Evolutionary conservation across 2,329 filamentous ascomycete species (phyloP).

Genomic region (Amylocarpus encephaloides): DNA sequence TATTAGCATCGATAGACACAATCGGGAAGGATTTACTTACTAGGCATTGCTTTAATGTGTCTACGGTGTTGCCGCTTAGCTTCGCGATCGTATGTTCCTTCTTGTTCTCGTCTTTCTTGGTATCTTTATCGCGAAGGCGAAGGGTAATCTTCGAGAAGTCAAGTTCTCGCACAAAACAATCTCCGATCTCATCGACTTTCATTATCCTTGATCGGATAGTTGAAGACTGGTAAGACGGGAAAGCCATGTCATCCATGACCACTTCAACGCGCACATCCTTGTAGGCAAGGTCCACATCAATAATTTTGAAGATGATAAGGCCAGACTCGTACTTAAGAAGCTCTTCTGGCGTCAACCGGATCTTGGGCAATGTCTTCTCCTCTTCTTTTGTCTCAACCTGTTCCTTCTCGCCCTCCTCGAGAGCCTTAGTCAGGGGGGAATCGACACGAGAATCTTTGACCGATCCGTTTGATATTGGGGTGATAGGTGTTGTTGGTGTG

Average conservation of each 20-base stretch:
- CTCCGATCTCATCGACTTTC: slow-evolving; percentile 86
- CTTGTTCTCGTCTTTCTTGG: slow-evolving; percentile 62
- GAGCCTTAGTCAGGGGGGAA: slow-evolving; percentile 21
- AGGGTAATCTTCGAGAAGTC: slow-evolving; percentile 92
- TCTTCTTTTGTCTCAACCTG: slow-evolving; percentile 40
- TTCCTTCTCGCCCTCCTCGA: slow-evolving; percentile 30
- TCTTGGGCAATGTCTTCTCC: slow-evolving; percentile 60
- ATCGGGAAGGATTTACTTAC: slow-evolving; percentile 41
- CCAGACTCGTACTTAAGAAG: slow-evolving; percentile 83
- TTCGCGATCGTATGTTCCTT: slow-evolving; percentile 73
- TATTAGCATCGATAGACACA: slow-evolving; percentile 11
- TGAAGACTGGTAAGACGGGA: slow-evolving; percentile 78
- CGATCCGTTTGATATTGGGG: slow-evolving; percentile 36
- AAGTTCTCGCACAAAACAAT: slow-evolving; percentile 94
- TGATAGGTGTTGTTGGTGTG: slow-evolving; percentile 37
- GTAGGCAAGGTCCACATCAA: slow-evolving; percentile 79
- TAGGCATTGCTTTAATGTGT: slow-evolving; percentile 81
- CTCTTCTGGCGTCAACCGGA: slow-evolving; percentile 73
- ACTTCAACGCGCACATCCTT: slow-evolving; percentile 76
- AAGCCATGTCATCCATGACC: slow-evolving; percentile 89
- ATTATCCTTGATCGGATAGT: slow-evolving; percentile 62
- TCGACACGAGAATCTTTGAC: slow-evolving; percentile 17
- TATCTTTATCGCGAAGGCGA: slow-evolving; percentile 73
- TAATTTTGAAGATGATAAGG: slow-evolving; percentile 86
- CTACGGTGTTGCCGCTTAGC: slow-evolving; percentile 75